Evolutionary conservation across 2,329 filamentous ascomycete genomes (phyloP), one percentile per base, ranked within the genome.

Genomic region (Scedosporium minutisporum): DNA sequence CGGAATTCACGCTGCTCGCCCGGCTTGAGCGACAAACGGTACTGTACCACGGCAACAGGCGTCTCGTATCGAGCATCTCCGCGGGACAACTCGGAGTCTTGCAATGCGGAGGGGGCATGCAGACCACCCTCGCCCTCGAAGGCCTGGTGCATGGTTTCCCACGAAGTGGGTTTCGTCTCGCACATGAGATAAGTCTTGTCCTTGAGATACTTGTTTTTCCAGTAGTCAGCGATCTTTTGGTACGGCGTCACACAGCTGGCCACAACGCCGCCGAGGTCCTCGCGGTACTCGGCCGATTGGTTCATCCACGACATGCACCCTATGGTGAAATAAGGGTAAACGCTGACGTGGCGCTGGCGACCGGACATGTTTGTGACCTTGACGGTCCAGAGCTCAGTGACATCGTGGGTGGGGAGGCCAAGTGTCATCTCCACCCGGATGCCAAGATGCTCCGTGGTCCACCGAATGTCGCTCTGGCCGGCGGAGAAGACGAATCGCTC

Each of bases 291-390:
- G 42, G 78, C 81, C 38, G 80, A 80, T 68, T 83, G 82, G 68
- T 83, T 84, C 82, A 84, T 85, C 82, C 82, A 84, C 14, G 82
- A 84, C 80, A 83, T 83, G 71, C 82, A 83, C n/a, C 82, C 82
- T 61, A 84, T 76, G 42, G 80, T 78, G 70, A 84, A 85, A 66
- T 83, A 83, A 0, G 82, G 81, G 64, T 82, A 83, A 33, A 84
- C 71, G 68, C 80, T 81, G 65, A 84, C 69, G 57, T 74, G 77
- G 14, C 81, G 76, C 5, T 74, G 70, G 3, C 75, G 74, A 27
- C 68, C 69, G 0, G 79, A 79, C 6, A 80, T 61, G 65, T 84
- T 84, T 16, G 76, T 79, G 27, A 84, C 78, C 61, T 74, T 77
- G 63, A 85, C 71, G 21, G 75, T 79, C 82, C 82, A 84, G 23